Evolutionary conservation across 1,284 basidiomycete species (phyloP).

Genomic region (Pterulicium gracile): DNA sequence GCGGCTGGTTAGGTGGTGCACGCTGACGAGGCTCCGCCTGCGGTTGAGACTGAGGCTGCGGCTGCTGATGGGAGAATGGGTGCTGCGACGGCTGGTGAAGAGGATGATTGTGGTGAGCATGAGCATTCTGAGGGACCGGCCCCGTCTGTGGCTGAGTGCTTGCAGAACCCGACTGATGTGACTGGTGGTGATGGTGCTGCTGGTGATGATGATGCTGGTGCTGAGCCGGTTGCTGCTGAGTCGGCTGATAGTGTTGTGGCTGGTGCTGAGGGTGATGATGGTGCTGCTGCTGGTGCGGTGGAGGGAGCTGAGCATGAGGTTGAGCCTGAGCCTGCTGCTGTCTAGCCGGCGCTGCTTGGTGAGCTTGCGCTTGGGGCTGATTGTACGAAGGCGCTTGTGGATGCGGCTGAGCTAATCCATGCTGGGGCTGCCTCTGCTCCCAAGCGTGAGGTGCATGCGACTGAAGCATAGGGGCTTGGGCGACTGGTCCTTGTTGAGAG

Average conservation of each 20-base stretch:
- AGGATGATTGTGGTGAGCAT: not conserved
- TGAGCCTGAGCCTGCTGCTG: slow-evolving; percentile 1
- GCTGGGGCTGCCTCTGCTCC: not conserved
- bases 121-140: too few species aligned
- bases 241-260: slow-evolving; percentile 15
- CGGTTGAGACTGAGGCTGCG: slow-evolving; percentile 6
- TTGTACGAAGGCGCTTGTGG: not conserved
- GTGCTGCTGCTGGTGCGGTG: slow-evolving; percentile 10
- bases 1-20: slow-evolving; percentile 7
- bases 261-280: slow-evolving; percentile 9
- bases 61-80: slow-evolving; percentile 1
- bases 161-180: slow-evolving; percentile 2
- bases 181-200: not conserved
- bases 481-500: too few species aligned
- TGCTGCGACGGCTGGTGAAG: slow-evolving; percentile 5
- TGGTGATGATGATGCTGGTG: not conserved
- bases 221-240: slow-evolving; percentile 12
- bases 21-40: slow-evolving; percentile 12
- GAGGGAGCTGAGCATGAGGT: slow-evolving; percentile 16
- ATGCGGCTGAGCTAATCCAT: not conserved
- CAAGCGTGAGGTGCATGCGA: slow-evolving; percentile 12
- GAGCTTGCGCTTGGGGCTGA: not conserved
- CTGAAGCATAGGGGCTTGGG: not conserved
- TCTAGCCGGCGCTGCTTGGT: not conserved
- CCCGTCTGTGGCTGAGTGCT: too few species aligned